Percentiles rank a stretch among this genome's conserved stretches.
phyloP scores from a whole-genome alignment of 192 early-diverging fungal species.

The Entrophospora sp. region DNA sequence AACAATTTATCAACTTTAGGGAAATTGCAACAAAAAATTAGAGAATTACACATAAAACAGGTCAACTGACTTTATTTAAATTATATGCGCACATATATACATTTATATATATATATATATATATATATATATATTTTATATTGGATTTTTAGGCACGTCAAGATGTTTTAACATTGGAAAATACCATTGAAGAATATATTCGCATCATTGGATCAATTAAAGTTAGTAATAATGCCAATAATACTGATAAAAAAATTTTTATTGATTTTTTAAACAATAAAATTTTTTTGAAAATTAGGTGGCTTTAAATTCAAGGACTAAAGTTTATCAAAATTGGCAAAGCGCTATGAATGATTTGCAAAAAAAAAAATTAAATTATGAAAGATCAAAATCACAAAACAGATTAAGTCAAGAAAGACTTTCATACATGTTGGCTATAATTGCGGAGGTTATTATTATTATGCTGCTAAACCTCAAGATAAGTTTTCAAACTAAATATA shows the following conservation, averaged over 20 bases:
- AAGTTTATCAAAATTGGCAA: slow-evolving; percentile 61
- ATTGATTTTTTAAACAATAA: slow-evolving; percentile 57
- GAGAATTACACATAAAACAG: slow-evolving; percentile 69
- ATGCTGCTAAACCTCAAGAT: too few species aligned
- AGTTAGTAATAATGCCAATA: too few species aligned
- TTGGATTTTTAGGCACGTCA: slow-evolving; percentile 52
- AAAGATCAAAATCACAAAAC: too few species aligned
- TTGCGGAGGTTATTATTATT: too few species aligned
- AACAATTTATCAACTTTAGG: slow-evolving; percentile 64
- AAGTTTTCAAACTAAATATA: slow-evolving; percentile 49
- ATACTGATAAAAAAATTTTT: slow-evolving; percentile 76
- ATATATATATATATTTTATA: too few species aligned
- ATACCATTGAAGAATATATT: slow-evolving; percentile 85
- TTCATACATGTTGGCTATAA: too few species aligned
- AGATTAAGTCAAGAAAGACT: too few species aligned
- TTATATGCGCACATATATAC: too few species aligned
- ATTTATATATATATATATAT: too few species aligned
- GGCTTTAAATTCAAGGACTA: too few species aligned
- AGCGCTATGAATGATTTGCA: slow-evolving; percentile 55
- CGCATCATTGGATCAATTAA: too few species aligned
- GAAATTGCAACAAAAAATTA: slow-evolving; percentile 70
- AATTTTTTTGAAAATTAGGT: too few species aligned
- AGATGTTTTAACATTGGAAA: slow-evolving; percentile 64
- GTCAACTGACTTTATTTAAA: slow-evolving; percentile 23
- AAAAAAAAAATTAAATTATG: slow-evolving; percentile 59